Evolutionary conservation across 176 grass and related monocot species (phyloP).

Genomic region (Musa itinerans): DNA sequence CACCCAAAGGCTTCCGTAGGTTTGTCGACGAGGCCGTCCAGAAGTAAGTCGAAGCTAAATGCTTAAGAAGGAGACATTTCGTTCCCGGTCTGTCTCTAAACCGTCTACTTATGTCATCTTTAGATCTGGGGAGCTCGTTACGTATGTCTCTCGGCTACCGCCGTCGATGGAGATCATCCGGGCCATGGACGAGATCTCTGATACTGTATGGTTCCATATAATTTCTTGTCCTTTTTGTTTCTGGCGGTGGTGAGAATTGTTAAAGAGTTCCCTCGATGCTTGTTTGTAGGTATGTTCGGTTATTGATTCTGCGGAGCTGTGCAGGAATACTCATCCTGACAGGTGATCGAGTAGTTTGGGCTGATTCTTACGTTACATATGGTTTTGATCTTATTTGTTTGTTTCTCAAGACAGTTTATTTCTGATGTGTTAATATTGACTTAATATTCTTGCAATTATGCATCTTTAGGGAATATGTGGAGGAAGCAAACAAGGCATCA

Average conservation of each 20-base stretch:
- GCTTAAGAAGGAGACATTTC: neutral
- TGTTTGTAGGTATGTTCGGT: conserved; percentile 64
- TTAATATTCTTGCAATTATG: neutral
- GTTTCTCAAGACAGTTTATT: neutral
- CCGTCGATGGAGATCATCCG: conserved; percentile 56
- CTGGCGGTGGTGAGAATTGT: neutral
- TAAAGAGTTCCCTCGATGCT: neutral
- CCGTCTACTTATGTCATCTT: conserved; percentile 13
- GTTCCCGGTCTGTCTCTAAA: neutral
- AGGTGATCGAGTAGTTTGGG: conserved; percentile 28
- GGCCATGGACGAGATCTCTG: conserved; percentile 90
- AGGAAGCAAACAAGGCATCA: conserved; percentile 76
- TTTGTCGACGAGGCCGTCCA: conserved; percentile 82
- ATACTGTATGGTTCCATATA: conserved; percentile 34
- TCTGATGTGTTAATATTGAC: conserved; percentile 5
- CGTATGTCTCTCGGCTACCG: conserved; percentile 41
- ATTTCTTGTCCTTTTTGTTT: conserved; percentile 2
- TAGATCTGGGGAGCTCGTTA: conserved; percentile 73
- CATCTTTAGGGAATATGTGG: conserved; percentile 62
- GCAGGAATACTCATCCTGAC: conserved; percentile 78
- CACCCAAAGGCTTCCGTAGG: conserved; percentile 69
- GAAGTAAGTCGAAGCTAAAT: conserved; percentile 17
- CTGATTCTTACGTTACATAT: neutral
- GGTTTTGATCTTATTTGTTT: neutral
- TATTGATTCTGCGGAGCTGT: conserved; percentile 90